Evolutionary conservation across 1,139 yeast genomes (phyloP).

Genomic region (Candida sanyaensis): DNA sequence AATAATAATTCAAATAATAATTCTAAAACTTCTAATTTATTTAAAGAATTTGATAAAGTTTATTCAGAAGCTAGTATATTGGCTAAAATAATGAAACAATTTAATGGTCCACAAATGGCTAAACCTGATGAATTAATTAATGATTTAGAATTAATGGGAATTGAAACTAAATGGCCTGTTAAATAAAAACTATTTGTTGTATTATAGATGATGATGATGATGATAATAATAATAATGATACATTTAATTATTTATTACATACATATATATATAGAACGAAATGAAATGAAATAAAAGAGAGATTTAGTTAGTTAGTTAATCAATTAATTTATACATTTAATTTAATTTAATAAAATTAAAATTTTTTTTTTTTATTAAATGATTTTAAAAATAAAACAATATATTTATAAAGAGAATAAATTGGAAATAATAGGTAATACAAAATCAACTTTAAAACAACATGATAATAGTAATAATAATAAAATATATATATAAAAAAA

Average conservation of each 20-base stretch:
- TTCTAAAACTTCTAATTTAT: slow-evolving; percentile 8
- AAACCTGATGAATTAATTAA: slow-evolving; percentile 33
- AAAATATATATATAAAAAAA: not conserved
- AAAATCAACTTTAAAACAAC: not conserved
- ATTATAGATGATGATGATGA: slow-evolving; percentile 4
- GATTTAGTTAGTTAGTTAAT: no score
- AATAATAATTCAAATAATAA: slow-evolving; percentile 1
- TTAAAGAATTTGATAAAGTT: slow-evolving; percentile 15
- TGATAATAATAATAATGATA: no score
- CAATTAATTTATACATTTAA: no score
- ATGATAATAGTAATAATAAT: not conserved
- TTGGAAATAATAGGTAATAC: not conserved
- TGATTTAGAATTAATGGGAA: slow-evolving; percentile 42
- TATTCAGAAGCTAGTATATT: slow-evolving; percentile 41
- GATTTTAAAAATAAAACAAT: no score
- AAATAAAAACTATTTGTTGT: no score
- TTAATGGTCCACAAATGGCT: slow-evolving; percentile 42
- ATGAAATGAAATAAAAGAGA: no score
- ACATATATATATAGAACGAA: no score
- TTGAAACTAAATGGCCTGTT: slow-evolving; percentile 39
- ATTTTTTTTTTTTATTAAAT: no score
- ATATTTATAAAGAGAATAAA: no score
- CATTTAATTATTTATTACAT: no score
- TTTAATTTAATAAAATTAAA: no score
- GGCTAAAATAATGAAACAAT: slow-evolving; percentile 49